phyloP scores from a whole-genome alignment of 805 yeast genomes.

The Metschnikowia shivogae region DNA sequence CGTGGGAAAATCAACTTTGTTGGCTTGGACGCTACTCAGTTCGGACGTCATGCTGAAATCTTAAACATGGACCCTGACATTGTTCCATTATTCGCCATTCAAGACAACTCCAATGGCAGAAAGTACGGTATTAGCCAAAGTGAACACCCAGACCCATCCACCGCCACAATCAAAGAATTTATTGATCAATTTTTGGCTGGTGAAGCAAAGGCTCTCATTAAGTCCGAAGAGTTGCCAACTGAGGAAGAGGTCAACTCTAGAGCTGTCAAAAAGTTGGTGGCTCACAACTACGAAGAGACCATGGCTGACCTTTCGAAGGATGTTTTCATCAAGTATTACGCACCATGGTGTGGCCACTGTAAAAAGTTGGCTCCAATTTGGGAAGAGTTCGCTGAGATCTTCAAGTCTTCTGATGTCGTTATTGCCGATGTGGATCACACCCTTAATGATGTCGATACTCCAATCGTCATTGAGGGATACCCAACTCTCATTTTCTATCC shows the following conservation, averaged over 20 bases:
- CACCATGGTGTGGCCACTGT: constrained; percentile 98
- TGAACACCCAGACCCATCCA: constrained; percentile 40
- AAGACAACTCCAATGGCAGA: constrained; percentile 60
- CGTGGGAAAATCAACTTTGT: constrained; percentile 84
- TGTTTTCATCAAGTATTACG: constrained; percentile 85
- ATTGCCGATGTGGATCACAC: constrained; percentile 90
- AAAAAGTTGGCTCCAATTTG: constrained; percentile 84
- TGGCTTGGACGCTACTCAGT: constrained; percentile 76
- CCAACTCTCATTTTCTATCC: constrained; percentile 92
- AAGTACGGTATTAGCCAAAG: constrained; percentile 77
- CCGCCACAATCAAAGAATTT: constrained; percentile 52
- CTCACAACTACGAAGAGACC: constrained; percentile 71
- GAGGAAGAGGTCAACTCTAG: constrained; percentile 55
- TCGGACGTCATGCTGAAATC: constrained; percentile 82
- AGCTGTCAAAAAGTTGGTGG: constrained; percentile 74
- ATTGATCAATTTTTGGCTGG: constrained; percentile 63
- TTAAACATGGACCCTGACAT: constrained; percentile 79
- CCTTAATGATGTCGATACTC: constrained; percentile 77
- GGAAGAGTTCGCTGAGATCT: constrained; percentile 79
- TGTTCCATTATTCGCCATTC: constrained; percentile 84
- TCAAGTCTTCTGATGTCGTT: constrained; percentile 51
- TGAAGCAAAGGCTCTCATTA: constrained; percentile 64
- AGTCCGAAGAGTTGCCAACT: constrained; percentile 84
- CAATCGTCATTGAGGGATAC: constrained; percentile 69
- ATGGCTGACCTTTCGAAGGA: constrained; percentile 57